These are phyloP conservation scores for Colletotrichum gigasporum DNA, from an alignment of 2,329 filamentous ascomycete species.

Conservation along the genomic window DNA sequence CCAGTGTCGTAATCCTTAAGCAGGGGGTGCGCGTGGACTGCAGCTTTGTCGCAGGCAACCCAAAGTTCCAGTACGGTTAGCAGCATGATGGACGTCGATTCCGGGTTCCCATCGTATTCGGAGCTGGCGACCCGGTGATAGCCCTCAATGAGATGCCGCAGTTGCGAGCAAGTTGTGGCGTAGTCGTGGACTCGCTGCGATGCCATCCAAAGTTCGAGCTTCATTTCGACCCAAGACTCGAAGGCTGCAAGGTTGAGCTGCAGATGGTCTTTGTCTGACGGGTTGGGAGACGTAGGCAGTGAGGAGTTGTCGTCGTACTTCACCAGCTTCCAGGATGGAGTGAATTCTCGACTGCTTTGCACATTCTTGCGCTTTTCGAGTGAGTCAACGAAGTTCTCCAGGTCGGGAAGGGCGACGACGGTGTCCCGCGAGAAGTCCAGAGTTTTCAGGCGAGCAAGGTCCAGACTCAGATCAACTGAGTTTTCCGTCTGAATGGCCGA, in stretches of 20 bases:
- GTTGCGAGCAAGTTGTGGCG: constrained; percentile 37
- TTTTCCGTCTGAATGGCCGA: not conserved
- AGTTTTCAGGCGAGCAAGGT: not conserved
- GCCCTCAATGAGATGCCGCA: constrained; percentile 40
- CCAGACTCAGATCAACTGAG: not conserved
- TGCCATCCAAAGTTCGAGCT: not conserved
- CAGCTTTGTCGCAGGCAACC: constrained; percentile 63
- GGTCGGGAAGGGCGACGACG: not conserved
- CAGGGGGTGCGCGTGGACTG: constrained; percentile 47
- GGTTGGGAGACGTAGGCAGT: not conserved
- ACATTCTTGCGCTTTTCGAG: not conserved
- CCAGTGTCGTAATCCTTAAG: constrained; percentile 57
- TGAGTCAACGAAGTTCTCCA: not conserved
- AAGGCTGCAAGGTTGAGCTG: constrained; percentile 39
- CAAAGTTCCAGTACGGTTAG: constrained; percentile 67
- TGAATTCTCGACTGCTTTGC: not conserved
- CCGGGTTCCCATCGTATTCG: constrained; percentile 52
- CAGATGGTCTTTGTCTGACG: not conserved
- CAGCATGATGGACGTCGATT: constrained; percentile 62
- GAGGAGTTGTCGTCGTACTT: not conserved
- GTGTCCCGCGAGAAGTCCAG: constrained; percentile 34
- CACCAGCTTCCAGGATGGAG: not conserved
- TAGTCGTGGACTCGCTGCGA: constrained; percentile 25
- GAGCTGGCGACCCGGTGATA: constrained; percentile 43
- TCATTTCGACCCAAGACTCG: constrained; percentile 53